Conservation (phyloP, 192 early-diverging fungal genomes). For the Thamnidium elegans region DNA sequence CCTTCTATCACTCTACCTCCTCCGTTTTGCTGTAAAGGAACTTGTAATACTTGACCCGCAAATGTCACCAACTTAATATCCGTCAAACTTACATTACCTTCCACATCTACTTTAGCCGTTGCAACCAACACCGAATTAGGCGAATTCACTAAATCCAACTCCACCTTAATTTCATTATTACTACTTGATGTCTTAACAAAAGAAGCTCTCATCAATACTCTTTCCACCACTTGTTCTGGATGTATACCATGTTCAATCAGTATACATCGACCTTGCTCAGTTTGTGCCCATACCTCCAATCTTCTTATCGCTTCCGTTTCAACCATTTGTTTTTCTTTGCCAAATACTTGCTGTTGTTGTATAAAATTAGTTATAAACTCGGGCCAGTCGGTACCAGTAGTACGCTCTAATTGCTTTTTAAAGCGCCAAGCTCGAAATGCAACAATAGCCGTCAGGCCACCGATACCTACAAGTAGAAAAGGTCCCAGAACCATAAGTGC, state of each 20-base stretch:
- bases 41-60: background rate
- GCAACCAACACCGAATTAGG: background rate
- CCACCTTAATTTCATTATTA: conserved; percentile 8
- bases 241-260: conserved; percentile 8
- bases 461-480: background rate
- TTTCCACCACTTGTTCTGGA: background rate
- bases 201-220: background rate
- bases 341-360: background rate
- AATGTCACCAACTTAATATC: conserved; percentile 13
- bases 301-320: background rate
- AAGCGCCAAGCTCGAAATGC: conserved; percentile 8
- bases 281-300: background rate
- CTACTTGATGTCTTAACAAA: background rate
- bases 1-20: conserved; percentile 14
- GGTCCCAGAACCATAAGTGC: background rate
- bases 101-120: background rate
- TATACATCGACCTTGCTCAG: background rate
- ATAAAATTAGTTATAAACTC: background rate
- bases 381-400: background rate
- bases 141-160: conserved; percentile 7
- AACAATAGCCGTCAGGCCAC: background rate
- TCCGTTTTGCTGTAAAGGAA: background rate
- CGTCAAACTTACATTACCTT: conserved; percentile 1
- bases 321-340: conserved; percentile 5
- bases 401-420: background rate